phyloP scores from a whole-genome alignment of 768 basidiomycete species.

The Fibroporia radiculosa region DNA sequence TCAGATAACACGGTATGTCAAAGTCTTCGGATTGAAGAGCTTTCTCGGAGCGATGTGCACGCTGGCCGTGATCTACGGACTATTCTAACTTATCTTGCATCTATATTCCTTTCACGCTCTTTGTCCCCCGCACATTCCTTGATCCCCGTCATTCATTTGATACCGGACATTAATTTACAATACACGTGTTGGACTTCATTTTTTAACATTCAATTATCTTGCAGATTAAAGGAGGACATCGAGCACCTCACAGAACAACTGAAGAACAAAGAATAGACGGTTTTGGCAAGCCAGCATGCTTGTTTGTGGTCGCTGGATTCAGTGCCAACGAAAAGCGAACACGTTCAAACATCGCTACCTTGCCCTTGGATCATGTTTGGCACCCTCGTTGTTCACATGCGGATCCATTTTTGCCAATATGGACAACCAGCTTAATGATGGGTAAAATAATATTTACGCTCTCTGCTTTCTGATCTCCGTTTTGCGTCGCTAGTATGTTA shows the following conservation, averaged over 20 bases:
- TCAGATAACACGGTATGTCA: slow-evolving; percentile 72
- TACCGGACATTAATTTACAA: slow-evolving; percentile 12
- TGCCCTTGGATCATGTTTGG: slow-evolving; percentile 9
- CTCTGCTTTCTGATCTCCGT: slow-evolving; percentile 12
- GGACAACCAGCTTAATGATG: slow-evolving; percentile 1
- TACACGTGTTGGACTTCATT: slow-evolving; percentile 14
- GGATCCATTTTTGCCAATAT: slow-evolving; percentile 1
- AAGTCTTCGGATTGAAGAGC: slow-evolving; percentile 50
- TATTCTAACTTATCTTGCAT: slow-evolving; percentile 16
- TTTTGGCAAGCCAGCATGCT: slow-evolving; percentile 9
- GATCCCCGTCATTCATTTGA: slow-evolving; percentile 5
- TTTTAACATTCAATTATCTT: slow-evolving; percentile 6
- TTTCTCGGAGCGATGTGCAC: slow-evolving; percentile 43
- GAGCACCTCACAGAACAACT: slow-evolving; percentile 39
- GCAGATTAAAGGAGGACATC: slow-evolving; percentile 65
- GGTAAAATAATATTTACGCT: slow-evolving; percentile 4
- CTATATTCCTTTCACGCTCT: slow-evolving; percentile 20
- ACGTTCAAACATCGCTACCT: slow-evolving; percentile 5
- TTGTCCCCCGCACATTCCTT: neutral
- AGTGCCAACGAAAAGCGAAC: slow-evolving; percentile 5
- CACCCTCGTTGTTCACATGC: slow-evolving; percentile 1
- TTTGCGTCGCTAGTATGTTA: slow-evolving; percentile 6
- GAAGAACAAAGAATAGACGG: slow-evolving; percentile 22
- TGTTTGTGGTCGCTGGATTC: slow-evolving; percentile 26
- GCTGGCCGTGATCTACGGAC: slow-evolving; percentile 47